Evolutionary conservation across 345 rosid species (phyloP), one percentile per base, ranked within the genome.

Genomic region (Odontarrhena argentea): DNA sequence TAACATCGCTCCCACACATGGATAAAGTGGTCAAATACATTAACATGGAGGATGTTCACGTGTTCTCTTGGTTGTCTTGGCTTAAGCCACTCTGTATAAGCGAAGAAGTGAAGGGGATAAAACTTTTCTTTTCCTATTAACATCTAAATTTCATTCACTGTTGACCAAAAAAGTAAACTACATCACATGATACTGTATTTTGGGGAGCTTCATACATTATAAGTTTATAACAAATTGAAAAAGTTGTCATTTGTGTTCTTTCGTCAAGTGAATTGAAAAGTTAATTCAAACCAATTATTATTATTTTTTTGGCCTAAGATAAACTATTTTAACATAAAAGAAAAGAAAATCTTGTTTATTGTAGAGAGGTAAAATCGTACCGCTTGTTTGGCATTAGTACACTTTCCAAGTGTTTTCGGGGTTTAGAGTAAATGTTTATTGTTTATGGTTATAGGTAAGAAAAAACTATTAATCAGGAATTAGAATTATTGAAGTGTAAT

Each of bases 81-180:
- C 42, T 30, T 68, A 58, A 48, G 69, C 56, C 51, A 63, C 57
- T 70, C 51, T 70, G 63, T 45, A 46, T 15, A 55, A 62, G 45
- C 9, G 8, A 61, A 25, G 22, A 62, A 50, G 43, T 40, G 35
- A 36, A 12, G 26, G 26, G 4, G 15, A 18, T 18, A n/a, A 67
- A 66, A 12, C 2, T 24, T 26, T 34, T 22, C 26, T 24, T 22
- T n/a, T 2, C 7, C 2, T 51, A 24, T 24, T 38, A 49, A 26
- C 26, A 6, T 49, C 14, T 49, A 26, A 60, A 43, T 35, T 41
- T 12, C 14, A 57, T 43, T 14, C 26, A 26, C 32, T 12, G 22
- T 10, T 18, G 4, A 34, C 6, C 24, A 18, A 11, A 6, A 32
- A 18, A 44, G 12, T 44, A 41, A 12, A 47, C n/a, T 2, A 35